phyloP scores from a whole-genome alignment of 768 basidiomycete genomes.

The Daedalea quercina region DNA sequence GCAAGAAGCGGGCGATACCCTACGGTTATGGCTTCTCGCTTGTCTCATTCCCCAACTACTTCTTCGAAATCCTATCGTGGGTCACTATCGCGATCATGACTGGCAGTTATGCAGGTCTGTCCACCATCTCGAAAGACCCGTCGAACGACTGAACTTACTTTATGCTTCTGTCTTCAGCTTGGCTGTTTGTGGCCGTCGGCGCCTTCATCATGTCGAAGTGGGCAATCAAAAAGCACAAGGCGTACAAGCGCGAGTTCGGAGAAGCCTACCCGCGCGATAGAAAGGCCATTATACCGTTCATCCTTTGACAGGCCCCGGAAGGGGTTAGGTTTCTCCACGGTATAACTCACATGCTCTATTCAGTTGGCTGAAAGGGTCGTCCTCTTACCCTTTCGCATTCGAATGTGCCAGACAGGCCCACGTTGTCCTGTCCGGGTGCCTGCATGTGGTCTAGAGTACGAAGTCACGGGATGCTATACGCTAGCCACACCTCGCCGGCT shows the following conservation, averaged over 20 bases:
- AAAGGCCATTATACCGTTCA: slow-evolving; percentile 76
- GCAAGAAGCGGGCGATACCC: slow-evolving; percentile 78
- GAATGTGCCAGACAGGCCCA: too few relatives aligned
- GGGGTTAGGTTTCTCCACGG: neutral
- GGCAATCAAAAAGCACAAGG: slow-evolving; percentile 86
- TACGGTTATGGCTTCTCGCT: slow-evolving; percentile 86
- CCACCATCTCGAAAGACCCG: neutral
- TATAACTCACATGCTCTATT: neutral
- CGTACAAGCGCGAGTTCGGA: slow-evolving; percentile 93
- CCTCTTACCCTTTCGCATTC: too few relatives aligned
- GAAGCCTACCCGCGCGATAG: slow-evolving; percentile 69
- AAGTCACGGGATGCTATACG: slow-evolving; percentile 67
- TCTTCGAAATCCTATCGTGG: slow-evolving; percentile 85
- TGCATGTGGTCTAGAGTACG: neutral
- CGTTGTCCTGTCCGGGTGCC: neutral
- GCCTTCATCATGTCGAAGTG: slow-evolving; percentile 71
- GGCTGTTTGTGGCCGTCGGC: slow-evolving; percentile 57
- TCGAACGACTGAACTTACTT: neutral
- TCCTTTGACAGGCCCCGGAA: slow-evolving; percentile 30
- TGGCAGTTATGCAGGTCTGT: slow-evolving; percentile 65
- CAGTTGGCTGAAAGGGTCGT: neutral
- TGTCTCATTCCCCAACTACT: slow-evolving; percentile 92
- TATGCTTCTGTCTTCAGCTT: slow-evolving; percentile 32
- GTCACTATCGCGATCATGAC: slow-evolving; percentile 67
- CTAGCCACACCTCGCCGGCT: slow-evolving; percentile 66